Conservation (phyloP, 129 eudicot genomes). For the Oenanthe sinensis region DNA sequence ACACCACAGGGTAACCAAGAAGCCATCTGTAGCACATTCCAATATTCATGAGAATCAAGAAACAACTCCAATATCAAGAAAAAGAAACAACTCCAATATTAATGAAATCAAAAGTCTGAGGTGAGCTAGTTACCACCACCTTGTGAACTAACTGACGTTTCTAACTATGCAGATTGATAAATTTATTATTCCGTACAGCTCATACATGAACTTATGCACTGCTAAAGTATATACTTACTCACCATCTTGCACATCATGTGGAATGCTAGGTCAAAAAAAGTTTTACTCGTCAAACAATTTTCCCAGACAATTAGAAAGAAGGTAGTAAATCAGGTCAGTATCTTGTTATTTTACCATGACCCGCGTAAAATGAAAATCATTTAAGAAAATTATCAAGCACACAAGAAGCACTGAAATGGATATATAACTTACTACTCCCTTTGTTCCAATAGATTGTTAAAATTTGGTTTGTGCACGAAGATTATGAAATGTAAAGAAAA, state of each 20-base stretch:
- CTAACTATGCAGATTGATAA: background rate
- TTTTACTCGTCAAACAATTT: background rate
- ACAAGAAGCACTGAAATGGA: background rate
- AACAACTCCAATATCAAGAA: background rate
- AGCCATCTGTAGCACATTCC: conserved; percentile 61
- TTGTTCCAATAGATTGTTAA: no score
- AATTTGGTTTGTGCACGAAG: no score
- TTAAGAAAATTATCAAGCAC: background rate
- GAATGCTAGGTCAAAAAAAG: background rate
- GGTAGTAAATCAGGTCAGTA: background rate
- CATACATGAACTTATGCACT: background rate
- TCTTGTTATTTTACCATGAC: background rate
- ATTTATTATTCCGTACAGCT: background rate
- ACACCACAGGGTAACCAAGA: conserved; percentile 90
- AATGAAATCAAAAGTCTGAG: background rate
- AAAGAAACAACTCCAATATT: background rate
- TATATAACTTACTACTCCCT: background rate
- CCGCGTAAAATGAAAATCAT: background rate
- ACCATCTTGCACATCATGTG: background rate
- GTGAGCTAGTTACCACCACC: background rate
- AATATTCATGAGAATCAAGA: background rate
- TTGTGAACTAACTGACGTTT: background rate
- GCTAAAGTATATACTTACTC: background rate
- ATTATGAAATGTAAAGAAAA: no score
- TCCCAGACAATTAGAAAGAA: background rate